These are phyloP conservation scores for Clarireedia homoeocarpa DNA, from an alignment of 2,329 filamentous ascomycete genomes.

Conservation along the genomic window DNA sequence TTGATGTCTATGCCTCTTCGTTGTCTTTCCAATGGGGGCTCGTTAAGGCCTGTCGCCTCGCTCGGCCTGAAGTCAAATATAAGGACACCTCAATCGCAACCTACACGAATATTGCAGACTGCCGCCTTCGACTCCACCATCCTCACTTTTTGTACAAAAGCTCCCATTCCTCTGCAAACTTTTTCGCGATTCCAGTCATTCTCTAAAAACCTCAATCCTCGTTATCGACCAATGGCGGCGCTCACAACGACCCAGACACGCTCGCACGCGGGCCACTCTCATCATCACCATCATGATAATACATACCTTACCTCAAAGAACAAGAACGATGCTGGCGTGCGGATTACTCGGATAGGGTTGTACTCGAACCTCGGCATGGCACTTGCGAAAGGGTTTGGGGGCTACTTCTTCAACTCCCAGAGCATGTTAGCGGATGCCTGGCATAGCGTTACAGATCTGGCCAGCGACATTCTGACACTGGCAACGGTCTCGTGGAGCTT, in stretches of 20 bases:
- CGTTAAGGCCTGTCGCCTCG: conserved; percentile 23
- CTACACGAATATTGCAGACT: conserved; percentile 24
- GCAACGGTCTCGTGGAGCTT: conserved; percentile 92
- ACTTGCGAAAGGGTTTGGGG: conserved; percentile 82
- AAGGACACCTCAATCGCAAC: conserved; percentile 30
- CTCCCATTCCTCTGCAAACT: conserved; percentile 14
- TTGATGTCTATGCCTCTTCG: conserved; percentile 24
- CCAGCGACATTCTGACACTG: conserved; percentile 89
- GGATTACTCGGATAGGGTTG: conserved; percentile 83
- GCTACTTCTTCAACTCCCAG: conserved; percentile 92
- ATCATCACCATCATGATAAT: conserved; percentile 80
- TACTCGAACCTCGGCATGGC: conserved; percentile 93
- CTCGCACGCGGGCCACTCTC: conserved; percentile 45
- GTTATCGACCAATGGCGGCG: conserved; percentile 25
- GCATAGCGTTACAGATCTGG: conserved; percentile 90
- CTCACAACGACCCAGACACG: conserved; percentile 27
- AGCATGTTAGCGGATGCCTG: conserved; percentile 89
- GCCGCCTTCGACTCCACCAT: conserved; percentile 18
- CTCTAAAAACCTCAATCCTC: conserved; percentile 16
- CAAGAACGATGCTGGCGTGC: conserved; percentile 86
- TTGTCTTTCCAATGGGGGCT: conserved; percentile 20
- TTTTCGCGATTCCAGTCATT: conserved; percentile 22
- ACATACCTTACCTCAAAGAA: conserved; percentile 72
- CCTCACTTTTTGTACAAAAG: conserved; percentile 16
- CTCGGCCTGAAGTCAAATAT: conserved; percentile 22